Evolutionary conservation across 805 yeast species (phyloP), one percentile per base, ranked within the genome.

Genomic region (Monosporozyma yasuniensis): DNA sequence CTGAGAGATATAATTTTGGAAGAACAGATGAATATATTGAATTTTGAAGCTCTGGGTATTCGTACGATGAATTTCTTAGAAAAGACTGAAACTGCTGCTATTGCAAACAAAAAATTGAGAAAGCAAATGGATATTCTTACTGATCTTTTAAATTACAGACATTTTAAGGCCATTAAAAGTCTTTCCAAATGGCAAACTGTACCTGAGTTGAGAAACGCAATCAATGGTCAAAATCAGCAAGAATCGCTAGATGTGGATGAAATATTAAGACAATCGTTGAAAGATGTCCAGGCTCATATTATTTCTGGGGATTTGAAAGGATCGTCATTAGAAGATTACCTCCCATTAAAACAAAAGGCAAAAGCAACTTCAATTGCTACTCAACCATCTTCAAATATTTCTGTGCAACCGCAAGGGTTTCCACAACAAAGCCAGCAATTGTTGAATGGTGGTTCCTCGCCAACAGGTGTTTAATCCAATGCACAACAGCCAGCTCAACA

Each of bases 211-310:
- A 14, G 11, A n/a, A 22, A 9, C 3, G 23, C 14, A 27, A 32
- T 9, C 4, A 37, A 46, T 28, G 16, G 28, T 14, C 14, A 35
- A n/a, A 30, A 23, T 9, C 16, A 54, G 9, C 50, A 48, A 25
- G 64, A 42, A 53, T 73, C 56, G 47, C 65, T 52, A 50, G 56
- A 52, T 6, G 44, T 56, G 11, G 58, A 56, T 16, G 51, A 57
- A 23, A 57, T 60, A 1, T 61, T 63, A 1, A 61, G 63, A 14
- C 63, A 66, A 49, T 59, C 62, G 41, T 59, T 70, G 42, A 47
- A 49, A 38, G 55, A 54, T 30, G 56, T 56, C 30, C 51, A 41
- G 14, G 9, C 18, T 21, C 32, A 21, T 11, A 10, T 39, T 10
- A 39, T 14, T 39, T 27, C 42, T 21, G 14, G 7, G 3, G 42